These are phyloP conservation scores for Calonectria fujianensis DNA, from an alignment of 2,329 filamentous ascomycete genomes.

Conservation along the genomic window DNA sequence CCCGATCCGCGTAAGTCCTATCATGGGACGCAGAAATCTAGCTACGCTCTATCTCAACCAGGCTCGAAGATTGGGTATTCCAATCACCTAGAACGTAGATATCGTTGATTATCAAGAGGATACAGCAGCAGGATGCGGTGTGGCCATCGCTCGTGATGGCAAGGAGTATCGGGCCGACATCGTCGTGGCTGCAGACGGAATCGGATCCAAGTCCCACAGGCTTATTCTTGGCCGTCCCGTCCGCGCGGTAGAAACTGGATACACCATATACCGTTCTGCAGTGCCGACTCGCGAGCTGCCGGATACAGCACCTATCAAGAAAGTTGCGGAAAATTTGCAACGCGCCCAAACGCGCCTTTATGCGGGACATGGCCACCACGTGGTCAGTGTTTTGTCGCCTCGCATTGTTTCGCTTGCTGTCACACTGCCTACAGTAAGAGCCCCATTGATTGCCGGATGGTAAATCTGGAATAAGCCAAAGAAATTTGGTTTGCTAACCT, in stretches of 20 bases:
- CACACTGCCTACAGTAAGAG: not conserved
- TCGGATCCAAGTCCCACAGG: constrained; percentile 4
- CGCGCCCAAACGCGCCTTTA: not conserved
- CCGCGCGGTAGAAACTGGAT: not conserved
- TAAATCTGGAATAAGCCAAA: not conserved
- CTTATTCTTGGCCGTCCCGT: not conserved
- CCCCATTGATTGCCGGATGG: not conserved
- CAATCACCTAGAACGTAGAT: not conserved
- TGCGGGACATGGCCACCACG: not conserved
- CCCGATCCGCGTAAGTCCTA: not conserved
- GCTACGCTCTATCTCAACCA: not conserved
- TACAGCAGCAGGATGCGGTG: not conserved
- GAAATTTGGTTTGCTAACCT: not conserved
- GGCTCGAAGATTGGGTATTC: not conserved
- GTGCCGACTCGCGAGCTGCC: not conserved
- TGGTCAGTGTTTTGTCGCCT: not conserved
- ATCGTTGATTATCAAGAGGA: not conserved
- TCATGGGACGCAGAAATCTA: not conserved
- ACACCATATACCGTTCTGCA: not conserved
- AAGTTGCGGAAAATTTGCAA: not conserved
- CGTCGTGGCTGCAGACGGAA: constrained; percentile 1
- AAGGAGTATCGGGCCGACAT: constrained; percentile 3
- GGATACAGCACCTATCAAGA: not conserved
- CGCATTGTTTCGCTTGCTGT: not conserved
- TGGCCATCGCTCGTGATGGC: not conserved